Percentiles rank a stretch among this genome's conserved stretches.
These are phyloP conservation scores for Colletotrichum eleusines DNA, from an alignment of 2,329 filamentous ascomycete genomes.

Conservation along the genomic window DNA sequence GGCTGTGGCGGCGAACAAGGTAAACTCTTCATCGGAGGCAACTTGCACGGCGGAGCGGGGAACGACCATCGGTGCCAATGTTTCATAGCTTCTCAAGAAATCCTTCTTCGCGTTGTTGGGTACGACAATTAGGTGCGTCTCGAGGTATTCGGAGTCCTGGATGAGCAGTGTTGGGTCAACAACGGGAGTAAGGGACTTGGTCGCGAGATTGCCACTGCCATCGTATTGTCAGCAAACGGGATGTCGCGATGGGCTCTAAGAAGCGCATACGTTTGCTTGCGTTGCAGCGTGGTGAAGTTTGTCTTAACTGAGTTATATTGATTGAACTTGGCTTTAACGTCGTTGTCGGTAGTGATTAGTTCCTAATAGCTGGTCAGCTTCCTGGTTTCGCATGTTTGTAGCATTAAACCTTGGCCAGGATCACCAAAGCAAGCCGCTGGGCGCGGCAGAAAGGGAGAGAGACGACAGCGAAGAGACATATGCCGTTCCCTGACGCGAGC, in stretches of 20 bases:
- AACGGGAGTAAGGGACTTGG: conserved; percentile 91
- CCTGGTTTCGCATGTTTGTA: neutral
- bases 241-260: neutral
- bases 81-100: conserved; percentile 91
- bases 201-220: conserved; percentile 86
- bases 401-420: too few species aligned
- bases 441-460: neutral
- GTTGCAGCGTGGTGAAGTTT: conserved; percentile 82
- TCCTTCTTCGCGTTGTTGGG: conserved; percentile 85
- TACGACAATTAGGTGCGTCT: conserved; percentile 93
- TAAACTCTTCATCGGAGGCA: conserved; percentile 89
- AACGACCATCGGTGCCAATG: conserved; percentile 89
- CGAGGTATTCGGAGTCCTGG: conserved; percentile 94
- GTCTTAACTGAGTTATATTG: conserved; percentile 95
- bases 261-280: conserved; percentile 83
- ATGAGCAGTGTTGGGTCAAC: conserved; percentile 85
- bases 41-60: conserved; percentile 86
- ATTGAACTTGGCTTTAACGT: conserved; percentile 93
- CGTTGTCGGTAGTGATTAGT: conserved; percentile 91
- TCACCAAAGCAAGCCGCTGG: neutral
- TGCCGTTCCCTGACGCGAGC: neutral
- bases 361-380: conserved; percentile 66
- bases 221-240: conserved; percentile 34
- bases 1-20: conserved; percentile 86
- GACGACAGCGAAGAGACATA: neutral